phyloP scores from a whole-genome alignment of 179 eudicot species.

The Patellifolia procumbens region DNA sequence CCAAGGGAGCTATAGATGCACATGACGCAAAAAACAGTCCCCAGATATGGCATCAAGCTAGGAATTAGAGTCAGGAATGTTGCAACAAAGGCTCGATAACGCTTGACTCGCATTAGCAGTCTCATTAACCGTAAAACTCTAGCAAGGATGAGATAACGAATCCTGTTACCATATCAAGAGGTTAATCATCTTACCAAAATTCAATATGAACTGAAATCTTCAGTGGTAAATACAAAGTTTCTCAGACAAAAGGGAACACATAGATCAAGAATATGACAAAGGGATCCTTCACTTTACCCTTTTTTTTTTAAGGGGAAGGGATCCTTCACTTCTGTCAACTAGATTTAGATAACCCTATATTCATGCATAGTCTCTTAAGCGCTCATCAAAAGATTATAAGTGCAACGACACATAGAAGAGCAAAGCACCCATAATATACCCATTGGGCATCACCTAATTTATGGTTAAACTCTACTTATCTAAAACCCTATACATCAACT shows the following conservation, averaged over 20 bases:
- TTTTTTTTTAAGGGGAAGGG: no score
- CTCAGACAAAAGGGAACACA: not conserved
- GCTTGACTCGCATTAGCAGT: constrained; percentile 79
- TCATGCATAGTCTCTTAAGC: not conserved
- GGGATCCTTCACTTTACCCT: not conserved
- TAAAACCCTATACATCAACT: not conserved
- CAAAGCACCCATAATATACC: not conserved
- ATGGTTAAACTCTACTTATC: not conserved
- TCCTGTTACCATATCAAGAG: constrained; percentile 52
- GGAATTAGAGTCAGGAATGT: constrained; percentile 90
- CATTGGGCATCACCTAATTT: not conserved
- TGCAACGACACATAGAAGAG: not conserved
- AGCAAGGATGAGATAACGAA: constrained; percentile 96
- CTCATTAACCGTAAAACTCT: constrained; percentile 85
- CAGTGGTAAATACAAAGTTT: not conserved
- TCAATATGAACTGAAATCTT: not conserved
- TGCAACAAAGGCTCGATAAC: constrained; percentile 88
- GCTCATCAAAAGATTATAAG: not conserved
- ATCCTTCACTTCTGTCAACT: not conserved
- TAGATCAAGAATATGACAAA: not conserved
- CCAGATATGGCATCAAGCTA: constrained; percentile 95
- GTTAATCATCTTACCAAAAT: not conserved
- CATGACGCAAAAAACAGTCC: constrained; percentile 86
- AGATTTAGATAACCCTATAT: not conserved
- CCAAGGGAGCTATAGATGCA: constrained; percentile 95